These are phyloP conservation scores for Populus tomentosa DNA, from an alignment of 441 rosid genomes.

Conservation along the genomic window DNA sequence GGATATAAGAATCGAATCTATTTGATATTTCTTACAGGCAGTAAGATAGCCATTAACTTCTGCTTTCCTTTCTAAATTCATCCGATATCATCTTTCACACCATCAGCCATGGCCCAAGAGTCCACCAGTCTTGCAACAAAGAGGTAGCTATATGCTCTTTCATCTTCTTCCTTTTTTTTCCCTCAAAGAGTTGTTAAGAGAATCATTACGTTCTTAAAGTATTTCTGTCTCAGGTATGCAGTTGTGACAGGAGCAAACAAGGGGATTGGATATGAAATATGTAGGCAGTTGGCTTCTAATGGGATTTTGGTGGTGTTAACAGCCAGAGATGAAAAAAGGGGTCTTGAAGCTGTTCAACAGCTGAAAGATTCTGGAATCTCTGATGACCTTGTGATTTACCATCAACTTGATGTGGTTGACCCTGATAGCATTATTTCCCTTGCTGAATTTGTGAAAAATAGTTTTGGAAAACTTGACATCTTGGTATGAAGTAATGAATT, in stretches of 20 bases:
- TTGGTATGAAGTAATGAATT: slow-evolving; percentile 23
- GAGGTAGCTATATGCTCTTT: slow-evolving; percentile 8
- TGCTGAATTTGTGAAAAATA: slow-evolving; percentile 30
- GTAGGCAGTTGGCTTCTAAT: slow-evolving; percentile 33
- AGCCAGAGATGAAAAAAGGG: slow-evolving; percentile 45
- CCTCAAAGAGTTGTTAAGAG: too few relatives aligned
- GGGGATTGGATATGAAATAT: slow-evolving; percentile 41
- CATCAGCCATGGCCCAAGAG: slow-evolving; percentile 11
- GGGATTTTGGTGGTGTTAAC: slow-evolving; percentile 43
- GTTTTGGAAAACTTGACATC: slow-evolving; percentile 45
- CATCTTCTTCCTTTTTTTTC: not conserved
- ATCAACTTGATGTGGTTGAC: slow-evolving; percentile 45
- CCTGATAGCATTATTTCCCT: slow-evolving; percentile 31
- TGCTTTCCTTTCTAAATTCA: not conserved
- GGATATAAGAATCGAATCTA: not conserved
- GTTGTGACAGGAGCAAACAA: slow-evolving; percentile 20
- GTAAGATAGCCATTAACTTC: not conserved
- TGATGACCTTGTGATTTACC: slow-evolving; percentile 28
- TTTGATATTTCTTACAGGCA: not conserved
- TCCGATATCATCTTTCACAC: not conserved
- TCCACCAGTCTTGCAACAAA: not conserved
- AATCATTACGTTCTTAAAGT: not conserved
- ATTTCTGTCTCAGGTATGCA: slow-evolving; percentile 29
- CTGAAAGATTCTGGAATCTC: slow-evolving; percentile 26
- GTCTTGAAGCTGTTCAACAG: slow-evolving; percentile 38